Conservation (phyloP, 169 alveolate genomes). For the Plasmodium gonderi region DNA sequence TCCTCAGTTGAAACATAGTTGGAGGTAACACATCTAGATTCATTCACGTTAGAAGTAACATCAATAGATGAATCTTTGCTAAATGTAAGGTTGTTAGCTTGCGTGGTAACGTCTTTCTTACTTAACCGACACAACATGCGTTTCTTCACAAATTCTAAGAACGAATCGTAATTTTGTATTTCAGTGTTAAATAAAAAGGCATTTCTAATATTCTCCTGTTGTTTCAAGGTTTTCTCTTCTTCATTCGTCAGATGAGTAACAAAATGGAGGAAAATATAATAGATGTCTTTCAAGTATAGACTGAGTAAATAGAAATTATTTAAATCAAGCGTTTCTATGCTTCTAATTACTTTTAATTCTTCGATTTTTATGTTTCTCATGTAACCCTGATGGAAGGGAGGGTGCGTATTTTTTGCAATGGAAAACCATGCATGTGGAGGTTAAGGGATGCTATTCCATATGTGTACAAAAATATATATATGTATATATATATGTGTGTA, state of each 20-base stretch:
- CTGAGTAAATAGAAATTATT: conserved; percentile 26
- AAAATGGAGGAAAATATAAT: conserved; percentile 22
- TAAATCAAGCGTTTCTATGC: conserved; percentile 17
- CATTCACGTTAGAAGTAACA: not conserved
- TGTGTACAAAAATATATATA: not conserved
- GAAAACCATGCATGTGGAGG: not conserved
- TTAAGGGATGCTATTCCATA: not conserved
- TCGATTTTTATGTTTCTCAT: conserved; percentile 45
- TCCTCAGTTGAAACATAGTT: not conserved
- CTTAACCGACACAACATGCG: not conserved
- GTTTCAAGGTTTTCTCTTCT: not conserved
- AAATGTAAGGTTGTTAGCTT: not conserved
- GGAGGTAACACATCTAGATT: not conserved
- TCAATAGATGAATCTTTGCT: not conserved
- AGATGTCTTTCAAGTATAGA: conserved; percentile 28
- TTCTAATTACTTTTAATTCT: not conserved
- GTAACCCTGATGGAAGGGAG: conserved; percentile 20
- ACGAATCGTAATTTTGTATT: not conserved
- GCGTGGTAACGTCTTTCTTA: not conserved
- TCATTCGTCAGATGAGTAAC: not conserved
- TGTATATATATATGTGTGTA: not conserved
- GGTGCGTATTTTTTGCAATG: too few relatives aligned
- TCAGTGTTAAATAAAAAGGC: conserved; percentile 38
- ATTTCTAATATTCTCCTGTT: conserved; percentile 5
- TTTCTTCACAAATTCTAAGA: not conserved